phyloP scores from a whole-genome alignment of 2,329 filamentous ascomycete species.

The Aspergillus sp. region DNA sequence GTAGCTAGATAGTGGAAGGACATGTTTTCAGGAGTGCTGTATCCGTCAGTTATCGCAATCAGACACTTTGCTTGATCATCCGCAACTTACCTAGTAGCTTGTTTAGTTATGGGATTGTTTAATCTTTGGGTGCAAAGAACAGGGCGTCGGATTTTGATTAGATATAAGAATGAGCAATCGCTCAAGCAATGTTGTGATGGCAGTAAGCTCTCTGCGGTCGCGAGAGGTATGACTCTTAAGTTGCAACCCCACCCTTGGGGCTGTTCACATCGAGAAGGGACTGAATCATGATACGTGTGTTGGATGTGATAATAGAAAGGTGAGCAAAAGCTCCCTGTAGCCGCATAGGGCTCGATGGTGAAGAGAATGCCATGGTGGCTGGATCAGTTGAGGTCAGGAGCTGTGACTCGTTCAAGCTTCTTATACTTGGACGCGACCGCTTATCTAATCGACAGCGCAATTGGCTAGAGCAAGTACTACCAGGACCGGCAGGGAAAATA shows the following conservation, averaged over 20 bases:
- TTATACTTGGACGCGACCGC: conserved; percentile 11
- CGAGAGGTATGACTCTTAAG: conserved; percentile 26
- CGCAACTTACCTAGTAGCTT: conserved; percentile 4
- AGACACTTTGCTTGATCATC: neutral
- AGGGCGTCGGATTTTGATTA: neutral
- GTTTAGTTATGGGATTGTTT: neutral
- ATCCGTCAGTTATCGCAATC: neutral
- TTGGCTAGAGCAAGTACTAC: no score
- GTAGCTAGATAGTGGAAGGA: conserved; percentile 59
- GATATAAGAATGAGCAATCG: neutral
- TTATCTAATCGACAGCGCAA: conserved; percentile 27
- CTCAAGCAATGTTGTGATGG: conserved; percentile 18
- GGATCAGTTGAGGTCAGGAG: conserved; percentile 10
- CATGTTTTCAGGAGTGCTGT: conserved; percentile 45
- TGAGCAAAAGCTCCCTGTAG: conserved; percentile 13
- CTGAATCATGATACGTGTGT: conserved; percentile 11
- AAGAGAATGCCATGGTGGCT: conserved; percentile 30
- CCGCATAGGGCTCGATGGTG: conserved; percentile 25
- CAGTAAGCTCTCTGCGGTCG: conserved; percentile 27
- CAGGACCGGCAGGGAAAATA: neutral
- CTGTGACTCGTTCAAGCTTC: neutral
- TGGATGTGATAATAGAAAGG: conserved; percentile 12
- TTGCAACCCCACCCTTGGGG: conserved; percentile 42
- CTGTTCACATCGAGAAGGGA: conserved; percentile 20
- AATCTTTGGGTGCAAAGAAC: neutral